Evolutionary conservation across 371 early-diverging fungal species (phyloP), one percentile per base, ranked within the genome.

Genomic region (Cokeromyces recurvatus): DNA sequence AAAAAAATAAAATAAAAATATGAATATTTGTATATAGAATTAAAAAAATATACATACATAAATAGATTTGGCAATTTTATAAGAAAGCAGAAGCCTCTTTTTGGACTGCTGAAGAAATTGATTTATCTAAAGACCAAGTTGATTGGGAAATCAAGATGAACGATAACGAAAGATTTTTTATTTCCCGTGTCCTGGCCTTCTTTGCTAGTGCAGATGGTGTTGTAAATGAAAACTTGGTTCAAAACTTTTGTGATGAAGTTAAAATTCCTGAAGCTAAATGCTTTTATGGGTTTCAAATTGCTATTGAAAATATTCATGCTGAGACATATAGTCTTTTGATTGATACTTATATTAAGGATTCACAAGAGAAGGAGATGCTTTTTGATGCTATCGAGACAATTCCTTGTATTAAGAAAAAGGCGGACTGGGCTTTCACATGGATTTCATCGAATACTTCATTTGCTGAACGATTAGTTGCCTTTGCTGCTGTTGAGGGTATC

Each of bases 181-280:
- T 99, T 62, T 91, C 94, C 23, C 89, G 94, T 62, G 91, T 99
- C 15, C 79, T 99, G 23, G 99, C 99, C 17, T 99, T 99, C 85
- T 99, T 99, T 80, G 99, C 99, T n/a, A 97, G 98, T 29, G 92
- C 94, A 8, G 99, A 99, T 77, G 99, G 99, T 51, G 99, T 99
- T 57, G 99, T 99, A 45, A 98, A 98, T 69, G 99, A 99, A 72
- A 99, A 99, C 68, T 76, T 99, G 38, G 89, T 97, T 19, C 91
- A 92, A 69, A 87, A 97, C 44, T 99, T 99, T 72, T 87, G 91
- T 53, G 86, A 85, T 39, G 99, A 99, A 66, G 98, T 99, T 17
- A 96, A 97, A 71, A 89, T 98, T 51, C 90, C 98, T 42, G 99
- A 99, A 72, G 99, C 99, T 17, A 81, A 95, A 46, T 95, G 91